Evolutionary conservation across 2,329 filamentous ascomycete genomes (phyloP).

Genomic region (Venturiaceae sp.): DNA sequence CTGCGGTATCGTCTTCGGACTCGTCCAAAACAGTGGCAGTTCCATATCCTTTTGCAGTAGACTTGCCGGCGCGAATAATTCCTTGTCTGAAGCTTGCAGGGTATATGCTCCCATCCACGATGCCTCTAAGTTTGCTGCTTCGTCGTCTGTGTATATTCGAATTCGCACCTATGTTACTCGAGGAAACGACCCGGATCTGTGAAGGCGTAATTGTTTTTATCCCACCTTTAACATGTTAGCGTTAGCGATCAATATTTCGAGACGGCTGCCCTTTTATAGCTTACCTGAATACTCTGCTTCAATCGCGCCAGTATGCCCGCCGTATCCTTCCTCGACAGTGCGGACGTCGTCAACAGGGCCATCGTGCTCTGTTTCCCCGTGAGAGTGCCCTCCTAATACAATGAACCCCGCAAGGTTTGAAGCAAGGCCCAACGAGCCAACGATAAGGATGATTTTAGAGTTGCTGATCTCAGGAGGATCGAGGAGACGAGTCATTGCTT

Average conservation of each 20-base stretch:
- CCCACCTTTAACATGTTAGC: too few species aligned
- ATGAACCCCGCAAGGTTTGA: neutral
- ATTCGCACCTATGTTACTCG: neutral
- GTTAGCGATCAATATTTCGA: too few species aligned
- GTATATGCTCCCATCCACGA: neutral
- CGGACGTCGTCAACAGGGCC: neutral
- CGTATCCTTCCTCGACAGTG: neutral
- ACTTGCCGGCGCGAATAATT: neutral
- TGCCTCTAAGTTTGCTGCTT: neutral
- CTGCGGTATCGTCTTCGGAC: neutral
- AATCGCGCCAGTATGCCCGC: neutral
- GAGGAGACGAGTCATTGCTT: neutral
- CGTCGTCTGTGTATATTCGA: neutral
- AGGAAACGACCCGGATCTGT: too few species aligned
- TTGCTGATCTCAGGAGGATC: neutral
- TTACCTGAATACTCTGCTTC: too few species aligned
- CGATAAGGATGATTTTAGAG: neutral
- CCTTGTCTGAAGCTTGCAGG: neutral
- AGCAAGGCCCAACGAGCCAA: neutral
- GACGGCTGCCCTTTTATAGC: too few species aligned
- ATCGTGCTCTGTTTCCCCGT: neutral
- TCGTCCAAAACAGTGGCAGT: neutral
- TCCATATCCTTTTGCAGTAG: neutral
- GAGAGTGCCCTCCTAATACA: neutral
- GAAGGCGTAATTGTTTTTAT: too few species aligned